Evolutionary conservation across 768 basidiomycete species (phyloP).

Genomic region (Mycena metata): DNA sequence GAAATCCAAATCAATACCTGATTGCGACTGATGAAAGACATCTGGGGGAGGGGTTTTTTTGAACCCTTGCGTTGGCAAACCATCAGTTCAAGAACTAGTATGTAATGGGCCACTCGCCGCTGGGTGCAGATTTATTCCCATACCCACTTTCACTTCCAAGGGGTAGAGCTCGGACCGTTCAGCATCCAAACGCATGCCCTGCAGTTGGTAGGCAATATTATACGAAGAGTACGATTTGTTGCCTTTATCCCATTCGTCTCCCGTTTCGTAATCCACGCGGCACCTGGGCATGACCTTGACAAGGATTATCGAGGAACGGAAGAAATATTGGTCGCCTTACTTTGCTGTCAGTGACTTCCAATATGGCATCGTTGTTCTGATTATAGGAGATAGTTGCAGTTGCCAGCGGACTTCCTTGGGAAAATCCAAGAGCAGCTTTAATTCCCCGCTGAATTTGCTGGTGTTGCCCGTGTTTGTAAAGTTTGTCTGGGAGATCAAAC

Average conservation of each 20-base stretch:
- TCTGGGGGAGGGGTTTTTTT: too few species aligned
- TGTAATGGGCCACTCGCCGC: too few species aligned
- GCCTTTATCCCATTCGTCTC: conserved; percentile 9
- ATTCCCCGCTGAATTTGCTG: conserved; percentile 7
- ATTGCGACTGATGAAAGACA: too few species aligned
- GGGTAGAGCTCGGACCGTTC: neutral
- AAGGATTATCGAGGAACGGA: neutral
- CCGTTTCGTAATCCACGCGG: neutral
- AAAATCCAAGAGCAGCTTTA: neutral
- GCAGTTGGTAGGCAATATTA: too few species aligned
- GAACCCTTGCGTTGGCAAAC: too few species aligned
- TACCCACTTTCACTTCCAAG: conserved; percentile 17
- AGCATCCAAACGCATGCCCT: neutral
- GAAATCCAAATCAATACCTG: too few species aligned
- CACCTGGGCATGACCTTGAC: conserved; percentile 20
- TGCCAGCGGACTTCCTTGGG: neutral
- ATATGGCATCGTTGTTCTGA: neutral
- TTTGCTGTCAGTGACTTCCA: conserved; percentile 22
- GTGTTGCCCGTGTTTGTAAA: conserved; percentile 11
- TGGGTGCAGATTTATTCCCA: conserved; percentile 25
- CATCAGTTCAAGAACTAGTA: too few species aligned
- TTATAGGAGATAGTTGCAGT: conserved; percentile 6
- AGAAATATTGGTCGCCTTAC: neutral
- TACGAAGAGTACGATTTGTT: conserved; percentile 14
- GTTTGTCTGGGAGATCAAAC: conserved; percentile 13